Base-by-base conservation (phyloP, 257 asterid genomes). In the Ophiorrhiza pumila region DNA sequence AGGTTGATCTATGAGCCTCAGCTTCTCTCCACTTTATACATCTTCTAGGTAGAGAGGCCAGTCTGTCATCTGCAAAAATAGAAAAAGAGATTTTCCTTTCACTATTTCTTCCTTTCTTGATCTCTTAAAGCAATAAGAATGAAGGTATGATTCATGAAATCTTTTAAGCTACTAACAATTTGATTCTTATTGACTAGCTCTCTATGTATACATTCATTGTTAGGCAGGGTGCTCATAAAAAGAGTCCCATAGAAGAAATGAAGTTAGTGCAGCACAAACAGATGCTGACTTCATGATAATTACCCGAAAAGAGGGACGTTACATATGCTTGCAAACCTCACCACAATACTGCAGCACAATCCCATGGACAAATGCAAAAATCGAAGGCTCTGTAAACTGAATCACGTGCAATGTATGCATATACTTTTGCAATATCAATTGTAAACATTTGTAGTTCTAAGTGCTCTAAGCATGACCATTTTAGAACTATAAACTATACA, bases 21-120 rank as follows among this genome's bases (percentile, higher is more conserved):
- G 20, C 60, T 50, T 70, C 73, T 47, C 71, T 29, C 77, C 74
- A 79, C 74, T 74, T 71, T 71, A 75, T 75, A 65, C 80, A 78
- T 78, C 59, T 31, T 65, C 50, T n/a, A 39, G 5, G 34, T 53
- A 47, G 41, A 47, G 6, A 25, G 64, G 59, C 32, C 32, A 71
- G 29, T 64, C 55, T 12, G 46, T 65, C 15, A 15, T 72, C 80
- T 71, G 80, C 79, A 71, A 50, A 43, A 52, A 17, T 1, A 32
- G 11, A 5, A 10, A 35, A 22, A n/a, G n/a, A n/a, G n/a, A n/a
- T n/a, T 17, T n/a, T 11, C 22, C 2, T 6, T 10, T 56, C 50
- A 43, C 3, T 57, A 23, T 8, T 25, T 29, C 7, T 52, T 23
- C 27, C 5, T 12, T 5, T 63, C 18, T 63, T 20, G 15, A 43